These are phyloP conservation scores for Ceratocystis cubensis DNA, from an alignment of 2,329 filamentous ascomycete species.

Conservation along the genomic window DNA sequence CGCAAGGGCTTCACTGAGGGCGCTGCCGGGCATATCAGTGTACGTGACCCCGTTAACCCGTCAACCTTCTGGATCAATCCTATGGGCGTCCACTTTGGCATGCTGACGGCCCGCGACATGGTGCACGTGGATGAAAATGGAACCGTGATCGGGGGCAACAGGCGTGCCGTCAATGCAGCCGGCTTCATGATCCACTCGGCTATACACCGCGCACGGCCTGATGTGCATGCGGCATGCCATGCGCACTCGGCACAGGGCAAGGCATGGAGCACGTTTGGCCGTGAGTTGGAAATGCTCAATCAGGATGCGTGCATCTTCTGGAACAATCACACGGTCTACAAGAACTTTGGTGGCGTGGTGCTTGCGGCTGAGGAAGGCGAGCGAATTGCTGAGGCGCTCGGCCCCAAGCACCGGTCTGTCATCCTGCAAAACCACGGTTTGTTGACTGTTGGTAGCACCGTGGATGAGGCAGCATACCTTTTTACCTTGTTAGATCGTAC, in stretches of 20 bases:
- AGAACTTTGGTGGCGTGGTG: conserved; percentile 50
- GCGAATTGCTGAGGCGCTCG: conserved; percentile 45
- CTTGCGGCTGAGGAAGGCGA: conserved; percentile 48
- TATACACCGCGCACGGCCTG: conserved; percentile 46
- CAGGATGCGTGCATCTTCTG: conserved; percentile 48
- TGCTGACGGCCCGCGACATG: conserved; percentile 50
- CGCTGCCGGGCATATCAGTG: conserved; percentile 50
- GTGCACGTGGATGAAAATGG: conserved; percentile 48
- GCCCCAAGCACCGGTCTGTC: conserved; percentile 37
- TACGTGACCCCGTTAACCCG: conserved; percentile 48
- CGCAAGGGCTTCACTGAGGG: conserved; percentile 44
- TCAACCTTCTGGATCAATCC: conserved; percentile 56
- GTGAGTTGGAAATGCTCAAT: conserved; percentile 48
- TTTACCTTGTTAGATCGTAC: conserved; percentile 36
- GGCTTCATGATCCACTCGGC: conserved; percentile 52
- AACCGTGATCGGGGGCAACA: conserved; percentile 47
- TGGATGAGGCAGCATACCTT: conserved; percentile 54
- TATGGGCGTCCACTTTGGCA: conserved; percentile 47
- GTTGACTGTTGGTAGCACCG: conserved; percentile 49
- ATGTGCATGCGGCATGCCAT: conserved; percentile 50
- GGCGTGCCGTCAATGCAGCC: conserved; percentile 43
- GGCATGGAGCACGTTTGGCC: conserved; percentile 48
- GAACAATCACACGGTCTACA: conserved; percentile 45
- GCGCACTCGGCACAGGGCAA: conserved; percentile 47
- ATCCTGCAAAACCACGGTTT: conserved; percentile 54